These are phyloP conservation scores for Epichloe aotearoae DNA, from an alignment of 2,329 filamentous ascomycete genomes.

Conservation along the genomic window DNA sequence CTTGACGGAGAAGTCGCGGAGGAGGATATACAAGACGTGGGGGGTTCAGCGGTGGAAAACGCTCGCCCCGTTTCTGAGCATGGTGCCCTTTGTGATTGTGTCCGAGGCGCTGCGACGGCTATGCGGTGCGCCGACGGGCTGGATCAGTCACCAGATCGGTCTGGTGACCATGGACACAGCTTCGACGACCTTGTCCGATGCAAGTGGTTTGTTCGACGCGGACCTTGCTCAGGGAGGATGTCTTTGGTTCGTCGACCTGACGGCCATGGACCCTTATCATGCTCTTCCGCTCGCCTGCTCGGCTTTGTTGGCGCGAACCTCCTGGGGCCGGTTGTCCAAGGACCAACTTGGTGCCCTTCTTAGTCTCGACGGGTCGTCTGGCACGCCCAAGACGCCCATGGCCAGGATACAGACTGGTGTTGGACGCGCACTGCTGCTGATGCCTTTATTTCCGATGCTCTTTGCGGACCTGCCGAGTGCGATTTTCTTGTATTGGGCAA, in stretches of 20 bases:
- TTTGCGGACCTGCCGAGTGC: constrained; percentile 24
- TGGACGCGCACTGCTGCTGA: constrained; percentile 18
- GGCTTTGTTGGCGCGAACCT: constrained; percentile 15
- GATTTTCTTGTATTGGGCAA: constrained; percentile 28
- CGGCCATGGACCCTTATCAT: constrained; percentile 36
- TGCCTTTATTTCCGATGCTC: constrained; percentile 22
- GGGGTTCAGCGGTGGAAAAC: constrained; percentile 37
- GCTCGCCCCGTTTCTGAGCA: constrained; percentile 23
- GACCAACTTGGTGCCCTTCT: constrained; percentile 17
- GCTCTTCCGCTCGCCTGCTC: constrained; percentile 30
- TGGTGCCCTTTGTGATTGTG: constrained; percentile 36
- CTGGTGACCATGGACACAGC: constrained; percentile 11
- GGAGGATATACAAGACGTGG: constrained; percentile 23
- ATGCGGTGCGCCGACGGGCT: constrained; percentile 19
- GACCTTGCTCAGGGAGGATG: constrained; percentile 35
- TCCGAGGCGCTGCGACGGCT: constrained; percentile 39
- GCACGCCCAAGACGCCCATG: constrained; percentile 9
- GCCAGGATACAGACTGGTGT: constrained; percentile 14
- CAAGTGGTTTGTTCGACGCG: constrained; percentile 19
- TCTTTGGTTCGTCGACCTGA: constrained; percentile 44
- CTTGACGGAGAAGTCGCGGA: constrained; percentile 15
- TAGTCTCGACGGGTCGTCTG: constrained; percentile 8
- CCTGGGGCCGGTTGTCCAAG: constrained; percentile 17
- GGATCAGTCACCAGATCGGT: constrained; percentile 19
- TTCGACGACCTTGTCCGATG: constrained; percentile 13